Conservation (phyloP, 768 basidiomycete species). For the Tulasnella sp. region DNA sequence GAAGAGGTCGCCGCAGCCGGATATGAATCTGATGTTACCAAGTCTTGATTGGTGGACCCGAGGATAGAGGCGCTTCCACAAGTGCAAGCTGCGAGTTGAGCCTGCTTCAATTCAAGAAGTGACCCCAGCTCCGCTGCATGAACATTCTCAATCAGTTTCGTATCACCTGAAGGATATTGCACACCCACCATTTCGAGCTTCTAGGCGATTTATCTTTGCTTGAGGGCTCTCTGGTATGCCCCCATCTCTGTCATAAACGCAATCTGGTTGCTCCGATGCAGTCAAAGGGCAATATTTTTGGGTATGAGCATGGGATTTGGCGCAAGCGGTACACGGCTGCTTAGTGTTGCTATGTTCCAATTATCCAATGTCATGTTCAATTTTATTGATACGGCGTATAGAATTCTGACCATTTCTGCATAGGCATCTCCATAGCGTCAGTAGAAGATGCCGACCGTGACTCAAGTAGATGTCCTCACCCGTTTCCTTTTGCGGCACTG, state of each 20-base stretch:
- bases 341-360: neutral
- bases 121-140: neutral
- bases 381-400: too few relatives aligned
- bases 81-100: neutral
- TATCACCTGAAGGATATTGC: neutral
- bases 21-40: too few relatives aligned
- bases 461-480: too few relatives aligned
- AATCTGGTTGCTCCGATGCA: neutral
- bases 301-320: neutral
- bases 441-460: too few relatives aligned
- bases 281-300: neutral
- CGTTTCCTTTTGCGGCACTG: too few relatives aligned
- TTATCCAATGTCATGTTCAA: too few relatives aligned
- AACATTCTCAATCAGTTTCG: neutral
- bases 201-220: neutral
- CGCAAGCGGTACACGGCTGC: neutral
- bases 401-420: too few relatives aligned
- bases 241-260: neutral
- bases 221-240: neutral
- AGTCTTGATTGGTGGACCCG: too few relatives aligned
- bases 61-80: neutral
- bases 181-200: neutral
- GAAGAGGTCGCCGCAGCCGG: too few relatives aligned
- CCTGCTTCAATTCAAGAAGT: neutral
- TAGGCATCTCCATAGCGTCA: too few relatives aligned